These are phyloP conservation scores for Atalantia buxifolia DNA, from an alignment of 345 rosid genomes.

Conservation along the genomic window DNA sequence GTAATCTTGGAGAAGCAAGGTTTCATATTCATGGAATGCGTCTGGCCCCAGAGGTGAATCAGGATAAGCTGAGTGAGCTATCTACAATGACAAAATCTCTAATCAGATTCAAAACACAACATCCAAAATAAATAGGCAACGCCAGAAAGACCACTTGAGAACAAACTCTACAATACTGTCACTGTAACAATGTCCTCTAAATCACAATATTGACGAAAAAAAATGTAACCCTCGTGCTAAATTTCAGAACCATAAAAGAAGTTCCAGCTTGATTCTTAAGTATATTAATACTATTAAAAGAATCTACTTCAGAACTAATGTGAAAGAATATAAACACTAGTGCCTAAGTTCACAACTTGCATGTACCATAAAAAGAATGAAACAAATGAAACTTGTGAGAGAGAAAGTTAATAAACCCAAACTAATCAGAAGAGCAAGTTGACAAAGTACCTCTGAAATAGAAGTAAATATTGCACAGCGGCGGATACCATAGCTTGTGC, in stretches of 20 bases:
- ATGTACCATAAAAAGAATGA: neutral
- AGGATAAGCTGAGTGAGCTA: constrained; percentile 75
- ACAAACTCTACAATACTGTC: neutral
- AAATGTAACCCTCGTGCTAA: neutral
- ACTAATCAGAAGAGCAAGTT: constrained; percentile 3
- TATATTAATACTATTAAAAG: neutral
- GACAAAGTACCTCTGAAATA: constrained; percentile 73
- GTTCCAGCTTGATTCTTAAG: neutral
- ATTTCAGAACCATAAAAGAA: neutral
- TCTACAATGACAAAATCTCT: constrained; percentile 34
- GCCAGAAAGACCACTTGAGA: neutral
- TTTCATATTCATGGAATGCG: constrained; percentile 82
- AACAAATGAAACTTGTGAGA: neutral
- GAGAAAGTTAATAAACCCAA: constrained; percentile 9
- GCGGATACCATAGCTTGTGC: constrained; percentile 50
- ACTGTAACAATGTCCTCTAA: neutral
- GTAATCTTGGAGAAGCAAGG: constrained; percentile 90
- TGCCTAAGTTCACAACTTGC: constrained; percentile 2
- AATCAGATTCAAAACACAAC: constrained; percentile 9
- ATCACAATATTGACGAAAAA: neutral
- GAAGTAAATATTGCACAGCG: constrained; percentile 67
- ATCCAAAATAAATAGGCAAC: neutral
- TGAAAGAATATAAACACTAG: neutral
- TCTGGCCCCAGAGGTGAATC: constrained; percentile 95
- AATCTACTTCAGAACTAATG: neutral